A percentile compares a stretch with the other conserved stretches of the same genome.
Conservation (phyloP, 2,329 filamentous ascomycete genomes). For the Pyrenochaeta sp. region DNA sequence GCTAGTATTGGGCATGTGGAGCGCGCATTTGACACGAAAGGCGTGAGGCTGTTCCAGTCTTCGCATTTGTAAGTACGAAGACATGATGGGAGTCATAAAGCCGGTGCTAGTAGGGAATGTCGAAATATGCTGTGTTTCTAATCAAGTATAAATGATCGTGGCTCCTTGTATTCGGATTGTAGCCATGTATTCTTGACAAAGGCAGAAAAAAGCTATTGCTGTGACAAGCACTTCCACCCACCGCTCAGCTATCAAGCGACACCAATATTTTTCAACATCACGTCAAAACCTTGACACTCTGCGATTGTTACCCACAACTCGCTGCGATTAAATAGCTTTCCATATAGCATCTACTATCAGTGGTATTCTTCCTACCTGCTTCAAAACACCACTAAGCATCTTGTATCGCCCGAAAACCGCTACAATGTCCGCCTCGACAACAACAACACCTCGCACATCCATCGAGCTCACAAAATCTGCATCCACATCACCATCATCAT, state of each 20-base stretch:
- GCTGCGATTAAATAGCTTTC: too few relatives aligned
- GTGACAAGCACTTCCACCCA: background rate
- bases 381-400: too few relatives aligned
- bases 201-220: too few relatives aligned
- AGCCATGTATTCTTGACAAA: too few relatives aligned
- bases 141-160: slow-evolving; percentile 5
- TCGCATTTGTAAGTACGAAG: slow-evolving; percentile 5
- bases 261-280: too few relatives aligned
- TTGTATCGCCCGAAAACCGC: background rate
- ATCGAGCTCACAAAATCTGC: slow-evolving; percentile 22
- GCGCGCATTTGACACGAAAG: slow-evolving; percentile 10
- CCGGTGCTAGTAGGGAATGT: background rate
- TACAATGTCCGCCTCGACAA: slow-evolving; percentile 19
- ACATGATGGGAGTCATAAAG: slow-evolving; percentile 7
- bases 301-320: too few relatives aligned
- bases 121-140: background rate
- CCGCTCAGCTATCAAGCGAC: background rate
- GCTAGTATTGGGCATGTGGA: background rate
- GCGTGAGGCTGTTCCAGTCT: slow-evolving; percentile 8
- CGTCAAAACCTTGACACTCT: too few relatives aligned
- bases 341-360: too few relatives aligned
- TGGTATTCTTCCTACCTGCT: too few relatives aligned
- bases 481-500: background rate
- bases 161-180: background rate
- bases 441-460: slow-evolving; percentile 28